Base-by-base conservation (phyloP, 2,329 filamentous ascomycete genomes). In the Cordyceps militaris region DNA sequence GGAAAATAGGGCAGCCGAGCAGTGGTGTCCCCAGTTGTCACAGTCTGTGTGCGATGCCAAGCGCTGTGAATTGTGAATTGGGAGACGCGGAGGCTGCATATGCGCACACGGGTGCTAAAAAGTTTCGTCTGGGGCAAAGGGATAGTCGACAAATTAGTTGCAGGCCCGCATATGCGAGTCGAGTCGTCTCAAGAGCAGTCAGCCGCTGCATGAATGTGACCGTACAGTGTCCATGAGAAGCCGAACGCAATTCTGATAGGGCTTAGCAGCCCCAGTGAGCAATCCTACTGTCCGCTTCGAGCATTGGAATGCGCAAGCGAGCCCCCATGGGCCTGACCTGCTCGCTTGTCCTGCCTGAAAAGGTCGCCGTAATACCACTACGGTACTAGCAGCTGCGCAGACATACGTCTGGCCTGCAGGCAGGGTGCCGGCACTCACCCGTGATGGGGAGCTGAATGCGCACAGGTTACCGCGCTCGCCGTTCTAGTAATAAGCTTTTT, bases 131-230 rank as follows among this genome's bases (percentile, higher is more conserved):
- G 44, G 44, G 44, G 34, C 34, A 49, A 19, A 19, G 14, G 24
- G 24, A 42, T 23, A 32, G 46, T 42, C 53, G 44, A 32, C 21
- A 49, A 32, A 49, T 49, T 49, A 56, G 54, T 56, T 43, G 46
- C 44, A 30, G 44, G 54, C 54, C 54, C 46, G 54, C 54, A 49
- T 56, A 42, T 38, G 34, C 44, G 43, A 42, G 34, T 42, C 34
- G 32, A 32, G 14, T 34, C 32, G 34, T 38, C 42, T 5, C 30
- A 26, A 48, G 30, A 46, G 51, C n/a, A 34, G 30, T 16, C 43
- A 44, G 42, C 28, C 40, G 51, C 28, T 24, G 26, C 51, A 24
- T 7, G 26, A 11, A 53, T n/a, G 51, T 1, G 19, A 6, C 40
- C 28, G 40, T 23, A 19, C 14, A 24, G 51, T 23, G 19, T 54